A percentile compares a stretch with the other conserved stretches of the same genome.
phyloP scores from a whole-genome alignment of 129 eudicot species.

The Silybum marianum region DNA sequence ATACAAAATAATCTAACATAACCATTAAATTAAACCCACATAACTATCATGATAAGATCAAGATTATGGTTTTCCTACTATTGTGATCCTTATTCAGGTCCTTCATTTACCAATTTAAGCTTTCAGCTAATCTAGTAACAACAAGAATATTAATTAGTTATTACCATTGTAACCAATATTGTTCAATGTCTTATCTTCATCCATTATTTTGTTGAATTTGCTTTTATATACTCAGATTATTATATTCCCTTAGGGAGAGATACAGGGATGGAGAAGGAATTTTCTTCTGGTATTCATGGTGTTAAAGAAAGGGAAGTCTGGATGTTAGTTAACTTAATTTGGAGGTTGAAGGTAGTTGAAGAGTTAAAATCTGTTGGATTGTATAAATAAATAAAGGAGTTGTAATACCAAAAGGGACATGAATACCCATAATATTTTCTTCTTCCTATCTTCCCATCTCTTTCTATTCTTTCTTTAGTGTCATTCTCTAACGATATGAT shows the following conservation, averaged over 20 bases:
- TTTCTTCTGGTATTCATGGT: background rate
- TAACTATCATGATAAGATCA: background rate
- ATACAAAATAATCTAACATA: background rate
- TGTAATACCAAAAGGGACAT: too few relatives aligned
- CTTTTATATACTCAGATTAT: background rate
- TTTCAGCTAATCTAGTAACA: background rate
- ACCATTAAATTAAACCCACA: background rate
- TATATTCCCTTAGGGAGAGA: background rate
- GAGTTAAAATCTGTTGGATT: too few relatives aligned
- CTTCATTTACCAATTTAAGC: background rate
- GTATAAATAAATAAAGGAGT: too few relatives aligned
- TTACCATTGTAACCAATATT: background rate
- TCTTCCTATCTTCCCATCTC: too few relatives aligned
- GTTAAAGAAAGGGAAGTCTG: background rate
- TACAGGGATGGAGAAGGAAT: background rate
- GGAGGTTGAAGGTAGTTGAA: too few relatives aligned
- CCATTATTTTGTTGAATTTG: background rate
- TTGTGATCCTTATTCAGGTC: background rate
- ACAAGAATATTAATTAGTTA: background rate
- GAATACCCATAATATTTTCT: too few relatives aligned
- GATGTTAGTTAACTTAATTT: too few relatives aligned
- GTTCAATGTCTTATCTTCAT: too few relatives aligned
- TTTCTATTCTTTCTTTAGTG: too few relatives aligned
- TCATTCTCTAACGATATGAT: background rate
- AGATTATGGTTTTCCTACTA: background rate